phyloP scores from a whole-genome alignment of 2,329 filamentous ascomycete species.

The Aspergillus arachidicola region DNA sequence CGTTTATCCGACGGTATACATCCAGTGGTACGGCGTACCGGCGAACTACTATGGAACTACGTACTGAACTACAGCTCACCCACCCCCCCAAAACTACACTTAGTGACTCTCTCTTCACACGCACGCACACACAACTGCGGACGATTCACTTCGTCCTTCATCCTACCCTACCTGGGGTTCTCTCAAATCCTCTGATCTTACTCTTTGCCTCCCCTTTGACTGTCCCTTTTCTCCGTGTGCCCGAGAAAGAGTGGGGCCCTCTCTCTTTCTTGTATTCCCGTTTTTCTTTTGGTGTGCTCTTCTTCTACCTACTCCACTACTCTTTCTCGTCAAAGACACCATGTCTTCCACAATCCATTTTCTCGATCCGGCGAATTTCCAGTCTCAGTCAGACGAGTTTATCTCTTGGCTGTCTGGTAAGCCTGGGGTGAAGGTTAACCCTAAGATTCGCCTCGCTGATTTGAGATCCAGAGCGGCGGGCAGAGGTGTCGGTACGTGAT shows the following conservation, averaged over 20 bases:
- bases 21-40: background rate
- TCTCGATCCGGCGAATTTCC: constrained; percentile 41
- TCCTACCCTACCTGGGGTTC: background rate
- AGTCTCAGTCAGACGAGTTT: constrained; percentile 55
- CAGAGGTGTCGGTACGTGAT: constrained; percentile 63
- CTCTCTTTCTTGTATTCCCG: constrained; percentile 4
- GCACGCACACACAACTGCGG: background rate
- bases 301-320: constrained; percentile 6
- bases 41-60: constrained; percentile 1
- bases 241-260: constrained; percentile 1
- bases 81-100: background rate
- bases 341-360: constrained; percentile 43
- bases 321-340: constrained; percentile 18
- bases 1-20: constrained; percentile 32
- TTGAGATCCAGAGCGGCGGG: constrained; percentile 59
- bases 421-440: constrained; percentile 57
- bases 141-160: background rate
- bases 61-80: background rate
- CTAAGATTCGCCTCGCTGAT: constrained; percentile 62
- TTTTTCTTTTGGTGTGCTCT: constrained; percentile 16
- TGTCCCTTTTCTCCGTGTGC: background rate
- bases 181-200: background rate
- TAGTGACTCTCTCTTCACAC: background rate
- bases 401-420: constrained; percentile 58
- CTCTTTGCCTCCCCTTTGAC: constrained; percentile 7